phyloP scores from a whole-genome alignment of 1,284 basidiomycete genomes.

The Cutaneotrichosporon sp. region DNA sequence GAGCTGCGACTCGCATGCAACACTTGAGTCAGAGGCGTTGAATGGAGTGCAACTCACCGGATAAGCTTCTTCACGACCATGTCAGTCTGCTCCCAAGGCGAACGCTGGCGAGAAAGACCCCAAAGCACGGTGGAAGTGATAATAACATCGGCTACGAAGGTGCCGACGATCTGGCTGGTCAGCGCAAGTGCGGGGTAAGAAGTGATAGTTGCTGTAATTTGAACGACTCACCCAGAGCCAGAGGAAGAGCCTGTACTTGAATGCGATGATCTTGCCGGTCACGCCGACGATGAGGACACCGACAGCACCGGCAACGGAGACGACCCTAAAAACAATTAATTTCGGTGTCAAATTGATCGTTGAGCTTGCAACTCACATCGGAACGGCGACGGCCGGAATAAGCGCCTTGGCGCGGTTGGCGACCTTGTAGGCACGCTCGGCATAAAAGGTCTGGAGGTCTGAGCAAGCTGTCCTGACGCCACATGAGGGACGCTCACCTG shows the following conservation, averaged over 20 bases:
- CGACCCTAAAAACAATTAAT: neutral
- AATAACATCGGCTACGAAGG: conserved; percentile 11
- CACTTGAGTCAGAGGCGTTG: neutral
- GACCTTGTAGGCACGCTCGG: conserved; percentile 20
- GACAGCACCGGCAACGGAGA: conserved; percentile 10
- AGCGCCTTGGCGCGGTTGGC: conserved; percentile 7
- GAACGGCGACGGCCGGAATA: neutral
- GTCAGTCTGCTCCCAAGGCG: conserved; percentile 30
- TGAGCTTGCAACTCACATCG: neutral
- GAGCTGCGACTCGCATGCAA: conserved; percentile 30
- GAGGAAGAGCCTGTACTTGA: conserved; percentile 5
- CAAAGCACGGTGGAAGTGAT: conserved; percentile 18
- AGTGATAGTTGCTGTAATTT: neutral
- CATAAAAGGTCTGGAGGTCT: conserved; percentile 14
- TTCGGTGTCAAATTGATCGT: neutral
- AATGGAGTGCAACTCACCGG: conserved; percentile 1
- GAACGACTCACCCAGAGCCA: conserved; percentile 9
- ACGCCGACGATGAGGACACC: conserved; percentile 6
- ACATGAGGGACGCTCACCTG: neutral
- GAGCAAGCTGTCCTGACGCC: neutral
- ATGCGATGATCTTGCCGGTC: neutral
- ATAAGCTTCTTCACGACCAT: conserved; percentile 19
- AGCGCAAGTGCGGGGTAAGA: no score
- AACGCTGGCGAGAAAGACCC: conserved; percentile 24
- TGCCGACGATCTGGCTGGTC: conserved; percentile 1